These are phyloP conservation scores for Podaxis sp. DNA, from an alignment of 768 basidiomycete species.

Conservation along the genomic window DNA sequence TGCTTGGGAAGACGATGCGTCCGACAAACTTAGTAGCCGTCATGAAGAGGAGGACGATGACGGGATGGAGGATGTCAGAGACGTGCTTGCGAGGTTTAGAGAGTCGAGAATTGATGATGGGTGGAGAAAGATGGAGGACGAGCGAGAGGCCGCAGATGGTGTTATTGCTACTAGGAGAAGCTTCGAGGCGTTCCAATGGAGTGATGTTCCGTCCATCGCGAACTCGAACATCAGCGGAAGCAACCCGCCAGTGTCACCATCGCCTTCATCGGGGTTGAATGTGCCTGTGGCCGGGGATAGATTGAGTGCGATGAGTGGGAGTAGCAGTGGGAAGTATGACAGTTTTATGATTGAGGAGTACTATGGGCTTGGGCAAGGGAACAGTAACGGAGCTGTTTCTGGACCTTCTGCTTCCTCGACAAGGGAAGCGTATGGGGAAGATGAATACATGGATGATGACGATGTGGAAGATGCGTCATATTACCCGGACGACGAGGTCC, in stretches of 20 bases:
- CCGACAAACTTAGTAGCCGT: not conserved
- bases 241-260: not conserved
- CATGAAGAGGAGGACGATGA: conserved; percentile 1
- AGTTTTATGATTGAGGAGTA: conserved; percentile 14
- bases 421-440: not conserved
- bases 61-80: conserved; percentile 12
- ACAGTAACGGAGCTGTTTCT: not conserved
- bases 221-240: not conserved
- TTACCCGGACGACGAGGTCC: conserved; percentile 8
- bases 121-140: not conserved
- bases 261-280: not conserved
- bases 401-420: not conserved
- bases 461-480: conserved; percentile 8
- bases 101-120: conserved; percentile 12
- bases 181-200: conserved; percentile 3
- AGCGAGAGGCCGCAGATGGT: not conserved
- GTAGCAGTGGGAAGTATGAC: not conserved
- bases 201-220: not conserved
- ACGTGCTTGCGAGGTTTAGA: conserved; percentile 14
- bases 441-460: not conserved
- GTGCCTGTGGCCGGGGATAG: not conserved
- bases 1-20: not conserved
- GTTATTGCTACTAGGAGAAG: conserved; percentile 7
- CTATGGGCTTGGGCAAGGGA: conserved; percentile 2
- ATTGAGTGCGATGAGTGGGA: not conserved